phyloP scores from a whole-genome alignment of 371 early-diverging fungal species.

The Mortierella sp. region DNA sequence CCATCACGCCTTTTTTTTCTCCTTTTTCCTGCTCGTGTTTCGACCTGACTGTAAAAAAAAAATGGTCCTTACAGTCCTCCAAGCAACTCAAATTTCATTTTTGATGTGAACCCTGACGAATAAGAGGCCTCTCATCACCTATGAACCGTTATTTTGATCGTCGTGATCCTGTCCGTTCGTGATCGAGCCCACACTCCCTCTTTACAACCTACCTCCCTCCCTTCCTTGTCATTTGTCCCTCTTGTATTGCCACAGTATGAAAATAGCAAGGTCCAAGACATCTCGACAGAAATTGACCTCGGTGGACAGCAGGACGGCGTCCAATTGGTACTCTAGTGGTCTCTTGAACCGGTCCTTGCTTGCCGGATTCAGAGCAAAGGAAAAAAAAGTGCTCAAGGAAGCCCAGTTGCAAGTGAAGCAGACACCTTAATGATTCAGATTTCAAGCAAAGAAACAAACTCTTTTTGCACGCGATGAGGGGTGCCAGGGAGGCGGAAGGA shows the following conservation, averaged over 20 bases:
- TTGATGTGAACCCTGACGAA: constrained; percentile 19
- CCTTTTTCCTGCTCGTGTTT: background rate
- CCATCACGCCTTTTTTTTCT: background rate
- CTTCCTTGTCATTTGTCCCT: background rate
- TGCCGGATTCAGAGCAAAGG: background rate
- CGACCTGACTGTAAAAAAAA: too few relatives aligned
- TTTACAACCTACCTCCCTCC: background rate
- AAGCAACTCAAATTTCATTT: background rate
- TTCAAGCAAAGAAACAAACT: background rate
- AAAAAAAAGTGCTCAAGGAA: background rate
- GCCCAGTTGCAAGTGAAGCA: background rate
- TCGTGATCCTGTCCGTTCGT: background rate
- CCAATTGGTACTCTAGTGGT: background rate
- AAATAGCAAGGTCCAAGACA: constrained; percentile 10
- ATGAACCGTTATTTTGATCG: background rate
- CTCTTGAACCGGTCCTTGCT: background rate
- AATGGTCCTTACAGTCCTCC: too few relatives aligned
- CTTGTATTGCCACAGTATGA: background rate
- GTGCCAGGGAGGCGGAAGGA: background rate
- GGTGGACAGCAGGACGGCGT: background rate
- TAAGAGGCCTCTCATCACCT: background rate
- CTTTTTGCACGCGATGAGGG: background rate
- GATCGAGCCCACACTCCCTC: background rate
- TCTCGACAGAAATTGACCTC: background rate
- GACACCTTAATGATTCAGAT: background rate